A percentile compares a stretch with the other conserved stretches of the same genome.
Evolutionary conservation across 2,329 filamentous ascomycete genomes (phyloP).

Genomic region (Torrubiella hemipterigena): DNA sequence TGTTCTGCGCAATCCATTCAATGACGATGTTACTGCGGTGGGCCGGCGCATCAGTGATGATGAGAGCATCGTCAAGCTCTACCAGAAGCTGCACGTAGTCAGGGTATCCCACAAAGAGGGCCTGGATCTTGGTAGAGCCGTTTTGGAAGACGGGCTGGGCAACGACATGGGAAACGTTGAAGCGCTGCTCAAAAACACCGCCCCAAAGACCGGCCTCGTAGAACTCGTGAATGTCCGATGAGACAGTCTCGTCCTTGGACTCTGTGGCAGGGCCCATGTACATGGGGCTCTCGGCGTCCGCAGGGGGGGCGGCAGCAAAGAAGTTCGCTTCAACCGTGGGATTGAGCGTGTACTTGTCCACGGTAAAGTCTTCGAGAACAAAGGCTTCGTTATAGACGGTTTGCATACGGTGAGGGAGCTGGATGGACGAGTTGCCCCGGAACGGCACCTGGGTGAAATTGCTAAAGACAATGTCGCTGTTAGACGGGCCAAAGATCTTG

Average conservation of each 20-base stretch:
- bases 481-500: neutral
- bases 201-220: conserved; percentile 1
- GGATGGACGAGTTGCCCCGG: neutral
- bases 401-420: neutral
- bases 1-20: neutral
- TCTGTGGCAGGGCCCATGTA: neutral
- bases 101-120: neutral
- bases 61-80: neutral
- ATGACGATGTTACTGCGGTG: neutral
- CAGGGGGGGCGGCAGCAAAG: neutral
- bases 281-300: neutral
- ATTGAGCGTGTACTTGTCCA: neutral
- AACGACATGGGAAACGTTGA: neutral
- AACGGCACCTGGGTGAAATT: neutral
- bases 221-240: conserved; percentile 1
- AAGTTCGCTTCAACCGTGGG: neutral
- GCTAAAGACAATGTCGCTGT: neutral
- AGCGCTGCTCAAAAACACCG: neutral
- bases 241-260: neutral
- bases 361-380: neutral
- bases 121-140: neutral
- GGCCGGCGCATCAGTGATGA: neutral
- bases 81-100: conserved; percentile 1
- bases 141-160: neutral
- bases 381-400: neutral